A percentile compares a stretch with the other conserved stretches of the same genome.
Evolutionary conservation across 2,329 filamentous ascomycete genomes (phyloP).

Genomic region (Paracamarosporium sp.): DNA sequence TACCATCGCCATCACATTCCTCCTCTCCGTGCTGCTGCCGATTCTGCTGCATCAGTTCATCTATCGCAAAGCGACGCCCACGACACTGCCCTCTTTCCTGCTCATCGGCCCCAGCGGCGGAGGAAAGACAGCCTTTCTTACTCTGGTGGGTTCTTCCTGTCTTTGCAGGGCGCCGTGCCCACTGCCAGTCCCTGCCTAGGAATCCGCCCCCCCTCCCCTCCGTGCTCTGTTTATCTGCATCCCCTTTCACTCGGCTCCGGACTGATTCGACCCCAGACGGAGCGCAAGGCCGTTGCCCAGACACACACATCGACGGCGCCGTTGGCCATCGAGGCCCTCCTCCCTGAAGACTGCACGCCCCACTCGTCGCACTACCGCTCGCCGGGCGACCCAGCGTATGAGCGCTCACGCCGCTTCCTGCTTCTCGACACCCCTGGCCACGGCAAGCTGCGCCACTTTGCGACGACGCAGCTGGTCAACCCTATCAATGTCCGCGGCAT

Average conservation of each 20-base stretch:
- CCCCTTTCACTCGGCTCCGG: background rate
- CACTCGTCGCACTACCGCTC: slow-evolving; percentile 70
- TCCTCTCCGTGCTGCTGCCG: slow-evolving; percentile 76
- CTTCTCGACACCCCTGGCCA: slow-evolving; percentile 93
- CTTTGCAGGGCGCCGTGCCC: background rate
- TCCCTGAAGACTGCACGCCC: slow-evolving; percentile 62
- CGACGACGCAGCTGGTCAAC: slow-evolving; percentile 61
- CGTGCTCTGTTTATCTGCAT: background rate
- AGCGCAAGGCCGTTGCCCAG: slow-evolving; percentile 61
- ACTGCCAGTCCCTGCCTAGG: background rate
- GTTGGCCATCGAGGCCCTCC: slow-evolving; percentile 65
- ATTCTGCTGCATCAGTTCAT: slow-evolving; percentile 79
- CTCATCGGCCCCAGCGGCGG: slow-evolving; percentile 80
- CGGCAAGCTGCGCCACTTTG: slow-evolving; percentile 83
- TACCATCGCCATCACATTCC: slow-evolving; percentile 69
- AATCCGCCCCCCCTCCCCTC: background rate
- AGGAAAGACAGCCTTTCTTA: slow-evolving; percentile 90
- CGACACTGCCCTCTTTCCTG: slow-evolving; percentile 76
- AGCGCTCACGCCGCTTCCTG: slow-evolving; percentile 69
- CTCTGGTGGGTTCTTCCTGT: slow-evolving; percentile 62
- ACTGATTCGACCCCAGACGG: slow-evolving; percentile 44
- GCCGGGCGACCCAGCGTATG: slow-evolving; percentile 65
- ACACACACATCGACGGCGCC: slow-evolving; percentile 59
- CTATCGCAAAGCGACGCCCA: slow-evolving; percentile 70
- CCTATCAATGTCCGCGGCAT: slow-evolving; percentile 68